Evolutionary conservation across 2,329 filamentous ascomycete species (phyloP), one percentile per base, ranked within the genome.

Genomic region (Fusarium oligoseptatum): DNA sequence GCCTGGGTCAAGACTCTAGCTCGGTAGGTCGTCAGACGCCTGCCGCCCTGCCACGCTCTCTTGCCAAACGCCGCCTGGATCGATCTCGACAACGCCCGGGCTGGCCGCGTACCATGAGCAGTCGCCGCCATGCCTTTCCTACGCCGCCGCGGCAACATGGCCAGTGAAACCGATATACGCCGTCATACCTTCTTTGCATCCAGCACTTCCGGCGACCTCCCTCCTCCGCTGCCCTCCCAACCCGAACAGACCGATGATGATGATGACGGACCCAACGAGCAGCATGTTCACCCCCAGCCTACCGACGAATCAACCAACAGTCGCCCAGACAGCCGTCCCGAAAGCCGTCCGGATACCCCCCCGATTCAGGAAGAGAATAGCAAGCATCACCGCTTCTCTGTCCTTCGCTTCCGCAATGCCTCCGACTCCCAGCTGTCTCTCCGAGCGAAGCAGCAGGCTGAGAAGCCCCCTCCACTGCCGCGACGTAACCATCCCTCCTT

Each of bases 381-480:
- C 37, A 91, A 88, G 77, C 88, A 90, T 76, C 88, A 87, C 69
- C 89, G 90, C 71, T 92, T 92, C 80, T 92, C 89, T 66, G 86
- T 97, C 83, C 86, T 98, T 84, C 92, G 93, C 80, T 95, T 97
- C 82, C 93, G 95, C 79, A 95, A 98, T 88, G 95, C 95, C 71
- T 98, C 95, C 10, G 96, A 98, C 84, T 93, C 95, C 60, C 95
- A 98, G 82, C 85, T 98, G 71, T 95, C 94, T 12, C 87, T 91
- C 34, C 90, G 91, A 81, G 92, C 93, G 62, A 95, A 92, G 81
- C 90, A 93, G 78, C 92, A 95, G 66, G 85, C 87, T 70, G 85
- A 88, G 78, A 88, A 85, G 76, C 83, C 87, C 24, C 90, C 87
- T 78, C 91, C 87, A 77, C 87, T 89, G 80, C 91, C 86, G 80